These are phyloP conservation scores for Aspergillus glaucus DNA, from an alignment of 2,329 filamentous ascomycete species.

Conservation along the genomic window DNA sequence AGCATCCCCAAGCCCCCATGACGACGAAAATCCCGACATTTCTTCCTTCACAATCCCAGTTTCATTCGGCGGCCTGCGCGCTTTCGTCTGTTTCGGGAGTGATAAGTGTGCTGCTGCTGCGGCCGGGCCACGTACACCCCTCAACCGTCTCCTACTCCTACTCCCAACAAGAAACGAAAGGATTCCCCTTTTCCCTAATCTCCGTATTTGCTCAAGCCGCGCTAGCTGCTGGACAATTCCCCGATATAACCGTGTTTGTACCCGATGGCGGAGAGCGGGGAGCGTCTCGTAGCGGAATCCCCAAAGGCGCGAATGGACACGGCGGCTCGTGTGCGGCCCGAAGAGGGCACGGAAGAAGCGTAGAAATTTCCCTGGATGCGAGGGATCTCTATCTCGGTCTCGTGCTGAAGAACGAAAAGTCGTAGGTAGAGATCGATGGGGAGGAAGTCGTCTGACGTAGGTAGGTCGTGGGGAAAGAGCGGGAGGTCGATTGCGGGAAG, in stretches of 20 bases:
- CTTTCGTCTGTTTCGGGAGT: conserved; percentile 8
- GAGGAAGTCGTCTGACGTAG: conserved; percentile 10
- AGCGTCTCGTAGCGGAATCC: conserved; percentile 69
- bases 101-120: conserved; percentile 1
- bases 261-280: conserved; percentile 60
- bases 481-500: conserved; percentile 14
- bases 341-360: conserved; percentile 55
- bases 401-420: conserved; percentile 10
- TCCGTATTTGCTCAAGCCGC: conserved; percentile 45
- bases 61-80: conserved; percentile 13
- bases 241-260: conserved; percentile 71
- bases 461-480: conserved; percentile 13
- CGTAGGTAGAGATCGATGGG: conserved; percentile 9
- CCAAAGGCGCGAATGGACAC: conserved; percentile 60
- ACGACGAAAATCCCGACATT: conserved; percentile 20
- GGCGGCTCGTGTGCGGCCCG: conserved; percentile 59
- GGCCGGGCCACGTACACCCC: conserved; percentile 1
- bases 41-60: conserved; percentile 10
- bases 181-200: conserved; percentile 15
- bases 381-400: conserved; percentile 8
- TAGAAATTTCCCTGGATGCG: conserved; percentile 18
- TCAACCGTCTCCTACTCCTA: conserved; percentile 12
- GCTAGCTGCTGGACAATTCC: conserved; percentile 63
- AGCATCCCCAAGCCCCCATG: conserved; percentile 18
- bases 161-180: conserved; percentile 20